Evolutionary conservation across 148 eudicot species (phyloP).

Genomic region (Polygonum maritimum): DNA sequence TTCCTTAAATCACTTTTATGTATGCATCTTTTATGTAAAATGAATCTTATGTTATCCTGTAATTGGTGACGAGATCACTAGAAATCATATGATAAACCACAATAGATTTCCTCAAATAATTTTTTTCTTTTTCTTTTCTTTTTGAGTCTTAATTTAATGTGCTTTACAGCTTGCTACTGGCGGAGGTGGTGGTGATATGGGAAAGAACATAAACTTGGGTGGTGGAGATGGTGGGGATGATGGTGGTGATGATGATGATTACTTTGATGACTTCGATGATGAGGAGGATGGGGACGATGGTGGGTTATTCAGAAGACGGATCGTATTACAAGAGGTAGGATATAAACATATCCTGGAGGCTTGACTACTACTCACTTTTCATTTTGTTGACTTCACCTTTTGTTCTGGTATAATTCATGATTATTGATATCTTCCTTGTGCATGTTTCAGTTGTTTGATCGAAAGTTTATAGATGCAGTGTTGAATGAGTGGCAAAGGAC

Average conservation of each 20-base stretch:
- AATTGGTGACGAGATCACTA: neutral
- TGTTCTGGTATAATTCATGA: neutral
- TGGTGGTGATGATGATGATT: slow-evolving; percentile 90
- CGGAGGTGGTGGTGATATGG: slow-evolving; percentile 87
- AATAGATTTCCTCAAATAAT: neutral
- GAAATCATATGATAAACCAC: neutral
- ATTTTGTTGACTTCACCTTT: neutral
- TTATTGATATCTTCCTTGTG: slow-evolving; percentile 5
- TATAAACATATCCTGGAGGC: neutral
- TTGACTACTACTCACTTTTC: slow-evolving; percentile 1
- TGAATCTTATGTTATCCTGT: neutral
- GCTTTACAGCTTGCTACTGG: slow-evolving; percentile 55
- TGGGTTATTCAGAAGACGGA: slow-evolving; percentile 74
- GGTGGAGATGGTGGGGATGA: slow-evolving; percentile 99
- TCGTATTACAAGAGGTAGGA: slow-evolving; percentile 69
- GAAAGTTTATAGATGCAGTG: slow-evolving; percentile 84
- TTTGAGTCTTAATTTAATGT: neutral
- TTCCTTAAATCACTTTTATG: neutral
- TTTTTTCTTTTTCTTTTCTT: neutral
- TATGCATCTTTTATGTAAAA: neutral
- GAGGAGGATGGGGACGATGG: slow-evolving; percentile 95
- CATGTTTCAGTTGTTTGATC: slow-evolving; percentile 66
- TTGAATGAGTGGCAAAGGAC: slow-evolving; percentile 96
- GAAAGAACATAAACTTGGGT: slow-evolving; percentile 63
- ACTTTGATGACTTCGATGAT: slow-evolving; percentile 91